Evolutionary conservation across 805 yeast species (phyloP), one percentile per base, ranked within the genome.

Genomic region (Nakazawaea populi): DNA sequence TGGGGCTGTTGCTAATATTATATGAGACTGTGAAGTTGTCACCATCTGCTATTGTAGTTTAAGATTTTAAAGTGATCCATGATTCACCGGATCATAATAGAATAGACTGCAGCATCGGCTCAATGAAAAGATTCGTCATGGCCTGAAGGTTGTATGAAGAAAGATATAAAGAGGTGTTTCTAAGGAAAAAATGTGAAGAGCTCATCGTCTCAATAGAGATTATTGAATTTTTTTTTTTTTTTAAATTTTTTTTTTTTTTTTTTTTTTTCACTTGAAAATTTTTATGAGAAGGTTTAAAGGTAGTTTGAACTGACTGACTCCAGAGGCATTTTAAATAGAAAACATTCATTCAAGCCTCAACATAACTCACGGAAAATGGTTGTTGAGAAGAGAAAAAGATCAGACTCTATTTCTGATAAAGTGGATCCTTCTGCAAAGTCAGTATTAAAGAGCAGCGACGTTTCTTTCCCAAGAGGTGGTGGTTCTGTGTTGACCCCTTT

Each of bases 381-480:
- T 52, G 59, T 59, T 38, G 67, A 67, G 35, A 77, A 77, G 60
- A 75, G 82, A 70, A 74, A 71, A 60, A 76, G 80, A 68, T 71
- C 74, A 38, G 78, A 73, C 44, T 61, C 69, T 18, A 62, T 58
- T n/a, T 46, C 60, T 1, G 68, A 61, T 44, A 64, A 37, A 29
- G 14, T n/a, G 12, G 70, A 68, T 57, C 42, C 44, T 10, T 9
- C 56, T 63, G 32, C 58, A 60, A 10, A 55, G 60, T 7, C 61
- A 57, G 28, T 55, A n/a, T 41, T 54, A 35, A 49, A 44, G 44
- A 42, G 54, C 28, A 49, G 42, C 53, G 88, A 83, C 52, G 71
- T 75, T 41, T 74, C 86, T 10, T 94, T 94, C 64, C 99, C 99
- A 47, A 87, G 99, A 81, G 99, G 99, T 59, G 99, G 99, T 47